phyloP scores from a whole-genome alignment of 1,139 yeast genomes.

The Yamadazyma atlantica region DNA sequence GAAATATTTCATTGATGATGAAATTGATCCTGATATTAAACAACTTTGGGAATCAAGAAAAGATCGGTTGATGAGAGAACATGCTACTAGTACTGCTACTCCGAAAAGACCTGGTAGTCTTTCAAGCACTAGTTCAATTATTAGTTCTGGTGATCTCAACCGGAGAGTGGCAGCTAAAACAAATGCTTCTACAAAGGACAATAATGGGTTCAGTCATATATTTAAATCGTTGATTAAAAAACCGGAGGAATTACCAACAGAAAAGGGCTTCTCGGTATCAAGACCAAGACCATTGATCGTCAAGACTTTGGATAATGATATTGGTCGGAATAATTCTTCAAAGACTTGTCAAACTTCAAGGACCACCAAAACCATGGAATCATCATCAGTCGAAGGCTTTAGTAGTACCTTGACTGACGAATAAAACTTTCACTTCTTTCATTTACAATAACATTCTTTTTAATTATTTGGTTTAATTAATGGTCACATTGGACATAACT shows the following conservation, averaged over 20 bases:
- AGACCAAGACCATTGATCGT: slow-evolving; percentile 44
- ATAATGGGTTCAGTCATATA: background rate
- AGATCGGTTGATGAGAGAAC: slow-evolving; percentile 2
- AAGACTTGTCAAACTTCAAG: slow-evolving; percentile 4
- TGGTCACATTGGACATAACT: background rate
- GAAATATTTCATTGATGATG: slow-evolving; percentile 37
- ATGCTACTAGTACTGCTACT: background rate
- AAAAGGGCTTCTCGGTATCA: slow-evolving; percentile 39
- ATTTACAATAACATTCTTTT: background rate
- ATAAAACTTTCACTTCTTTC: background rate
- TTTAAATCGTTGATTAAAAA: background rate
- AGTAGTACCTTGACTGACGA: background rate
- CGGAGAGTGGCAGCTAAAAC: background rate
- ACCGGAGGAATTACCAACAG: slow-evolving; percentile 7
- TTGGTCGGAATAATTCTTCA: slow-evolving; percentile 7
- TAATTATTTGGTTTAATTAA: background rate
- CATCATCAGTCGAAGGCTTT: slow-evolving; percentile 1
- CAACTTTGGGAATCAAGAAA: slow-evolving; percentile 51
- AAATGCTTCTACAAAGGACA: background rate
- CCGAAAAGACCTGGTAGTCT: background rate
- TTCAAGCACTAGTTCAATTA: background rate
- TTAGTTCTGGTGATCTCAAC: background rate
- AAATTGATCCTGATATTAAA: slow-evolving; percentile 51
- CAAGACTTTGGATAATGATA: slow-evolving; percentile 10
- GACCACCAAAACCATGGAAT: background rate